Evolutionary conservation across 108 stramenopile genomes (phyloP), one percentile per base, ranked within the genome.

Genomic region (Pseudonitzschia multiseries): DNA sequence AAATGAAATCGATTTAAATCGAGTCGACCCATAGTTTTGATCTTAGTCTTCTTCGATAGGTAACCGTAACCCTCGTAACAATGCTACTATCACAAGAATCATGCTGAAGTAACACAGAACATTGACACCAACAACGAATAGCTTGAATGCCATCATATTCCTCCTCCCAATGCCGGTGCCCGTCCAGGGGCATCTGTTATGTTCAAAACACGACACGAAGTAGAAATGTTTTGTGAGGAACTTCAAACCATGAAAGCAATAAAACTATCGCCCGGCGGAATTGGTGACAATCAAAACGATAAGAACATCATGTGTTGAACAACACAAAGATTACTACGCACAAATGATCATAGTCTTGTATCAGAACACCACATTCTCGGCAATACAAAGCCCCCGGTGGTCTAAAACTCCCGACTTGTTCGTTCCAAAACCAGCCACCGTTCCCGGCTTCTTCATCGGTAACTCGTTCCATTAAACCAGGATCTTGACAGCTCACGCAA

Each of bases 341-440:
- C 65, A 92, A 77, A 56, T 95, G 92, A 81, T 93, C 92, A 82
- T 89, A 93, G 65, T 92, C 90, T 79, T 89, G 78, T 51, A 94
- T 87, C 53, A 91, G 61, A 32, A 86, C 87, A 59, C 89, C 83
- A 70, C 89, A 89, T 73, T 92, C 88, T 70, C 89, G 74, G 33
- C 93, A 96, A 72, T 94, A 96, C 70, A 96, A 79, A 32, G 93
- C 93, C 53, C 91, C 93, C 17, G 88, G 87, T 4, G 95, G 95
- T 40, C 95, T 84, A 85, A 89, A 96, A 40, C 90, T 91, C 57
- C 91, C 89, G 17, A 91, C 91, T 82, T 93, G 92, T 69, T 96
- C 95, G 70, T 94, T 96, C 91, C 91, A 96, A 66, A 91, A 90
- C 93, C 93, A 96, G 12, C 90, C 92, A 48, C 89, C 89, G 72